Evolutionary conservation across 1,284 basidiomycete species (phyloP).

Genomic region (Termitomyces sp.): DNA sequence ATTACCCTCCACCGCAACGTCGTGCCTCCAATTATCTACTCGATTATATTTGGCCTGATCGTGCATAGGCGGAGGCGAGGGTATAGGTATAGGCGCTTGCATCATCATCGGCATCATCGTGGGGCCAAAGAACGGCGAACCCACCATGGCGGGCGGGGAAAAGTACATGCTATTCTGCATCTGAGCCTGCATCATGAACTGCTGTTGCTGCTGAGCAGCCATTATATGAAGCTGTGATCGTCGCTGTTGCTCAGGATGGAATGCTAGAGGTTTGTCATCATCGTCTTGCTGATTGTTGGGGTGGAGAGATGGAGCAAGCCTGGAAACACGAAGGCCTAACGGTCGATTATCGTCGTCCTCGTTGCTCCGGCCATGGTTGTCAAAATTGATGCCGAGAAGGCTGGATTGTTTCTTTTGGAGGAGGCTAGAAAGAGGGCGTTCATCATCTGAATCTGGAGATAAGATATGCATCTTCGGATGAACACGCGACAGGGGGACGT

Average conservation of each 20-base stretch:
- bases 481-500: conserved; percentile 62
- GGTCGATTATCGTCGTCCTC: conserved; percentile 68
- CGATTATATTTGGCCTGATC: conserved; percentile 61
- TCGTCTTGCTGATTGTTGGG: conserved; percentile 35
- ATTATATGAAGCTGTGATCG: conserved; percentile 68
- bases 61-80: conserved; percentile 57
- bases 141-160: conserved; percentile 58
- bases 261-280: conserved; percentile 62
- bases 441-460: conserved; percentile 59
- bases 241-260: conserved; percentile 73
- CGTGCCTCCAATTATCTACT: conserved; percentile 75
- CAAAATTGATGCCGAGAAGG: conserved; percentile 42
- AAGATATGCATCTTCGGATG: conserved; percentile 35
- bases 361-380: conserved; percentile 28
- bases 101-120: conserved; percentile 47
- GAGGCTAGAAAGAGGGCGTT: conserved; percentile 61
- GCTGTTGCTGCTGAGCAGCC: conserved; percentile 46
- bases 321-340: conserved; percentile 59
- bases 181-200: conserved; percentile 72
- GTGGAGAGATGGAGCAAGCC: conserved; percentile 18
- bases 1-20: conserved; percentile 57
- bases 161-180: conserved; percentile 72
- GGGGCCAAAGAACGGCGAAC: conserved; percentile 53
- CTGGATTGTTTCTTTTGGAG: conserved; percentile 47
- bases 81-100: conserved; percentile 44